phyloP scores from a whole-genome alignment of 768 basidiomycete species.

The Podaxis mareebaensis region DNA sequence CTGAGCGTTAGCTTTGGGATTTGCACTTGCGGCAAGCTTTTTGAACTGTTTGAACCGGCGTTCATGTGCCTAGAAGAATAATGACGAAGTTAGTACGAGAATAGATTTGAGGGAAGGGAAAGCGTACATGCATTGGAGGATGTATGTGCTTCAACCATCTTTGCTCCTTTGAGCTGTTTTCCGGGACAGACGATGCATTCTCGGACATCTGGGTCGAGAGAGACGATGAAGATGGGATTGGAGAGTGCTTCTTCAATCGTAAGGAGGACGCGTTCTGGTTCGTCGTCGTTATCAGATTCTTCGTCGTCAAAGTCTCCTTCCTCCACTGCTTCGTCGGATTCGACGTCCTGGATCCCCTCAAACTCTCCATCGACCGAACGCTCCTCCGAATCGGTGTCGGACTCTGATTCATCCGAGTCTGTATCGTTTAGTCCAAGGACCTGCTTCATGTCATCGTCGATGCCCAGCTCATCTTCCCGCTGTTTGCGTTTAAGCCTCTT shows the following conservation, averaged over 20 bases:
- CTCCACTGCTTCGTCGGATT: constrained; percentile 18
- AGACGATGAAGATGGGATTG: constrained; percentile 64
- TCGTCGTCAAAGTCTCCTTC: constrained; percentile 21
- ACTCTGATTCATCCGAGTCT: constrained; percentile 69
- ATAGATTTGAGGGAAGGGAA: constrained; percentile 19
- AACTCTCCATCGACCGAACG: constrained; percentile 23
- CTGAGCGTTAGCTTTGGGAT: constrained; percentile 50
- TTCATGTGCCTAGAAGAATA: constrained; percentile 53
- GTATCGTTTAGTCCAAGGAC: constrained; percentile 70
- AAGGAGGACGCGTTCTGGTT: constrained; percentile 43
- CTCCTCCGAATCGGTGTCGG: constrained; percentile 35
- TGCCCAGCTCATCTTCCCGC: constrained; percentile 63
- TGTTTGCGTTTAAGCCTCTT: constrained; percentile 61
- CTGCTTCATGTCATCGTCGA: constrained; percentile 65
- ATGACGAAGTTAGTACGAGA: background rate
- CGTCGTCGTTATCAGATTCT: constrained; percentile 28
- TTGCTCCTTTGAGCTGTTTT: constrained; percentile 62
- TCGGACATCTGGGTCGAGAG: constrained; percentile 53
- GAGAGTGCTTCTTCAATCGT: constrained; percentile 59
- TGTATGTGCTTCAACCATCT: constrained; percentile 58
- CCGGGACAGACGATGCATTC: constrained; percentile 72
- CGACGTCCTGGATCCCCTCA: constrained; percentile 23
- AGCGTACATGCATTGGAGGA: constrained; percentile 61
- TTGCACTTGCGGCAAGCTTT: constrained; percentile 36
- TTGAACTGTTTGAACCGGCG: constrained; percentile 58